Evolutionary conservation across 495 filamentous ascomycete genomes (phyloP), one percentile per base, ranked within the genome.

Genomic region (Polyplosphaeria fusca): DNA sequence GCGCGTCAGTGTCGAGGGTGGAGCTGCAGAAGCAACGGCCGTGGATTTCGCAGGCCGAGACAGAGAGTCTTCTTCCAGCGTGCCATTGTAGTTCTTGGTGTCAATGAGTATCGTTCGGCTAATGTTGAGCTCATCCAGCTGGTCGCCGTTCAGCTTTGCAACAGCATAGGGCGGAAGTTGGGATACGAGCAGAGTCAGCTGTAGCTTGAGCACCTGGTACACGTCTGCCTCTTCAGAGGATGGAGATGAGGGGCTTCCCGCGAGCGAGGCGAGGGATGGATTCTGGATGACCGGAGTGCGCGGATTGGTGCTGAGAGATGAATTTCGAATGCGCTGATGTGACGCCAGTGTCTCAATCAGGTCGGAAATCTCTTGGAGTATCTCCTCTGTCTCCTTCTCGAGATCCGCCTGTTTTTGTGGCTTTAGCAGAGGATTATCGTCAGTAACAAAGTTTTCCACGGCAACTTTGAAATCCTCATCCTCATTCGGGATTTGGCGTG

Each of bases 11-110:
- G 49, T 43, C 46, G 46, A 54, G 25, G 32, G 57, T 25, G 56
- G 63, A 3, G 55, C 63, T 1, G 66, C 61, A 7, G 65, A 67
- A 11, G 43, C 48, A 40, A 66, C 44, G 11, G 64, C 63, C 9
- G 58, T 42, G 22, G 64, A 28, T 46, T 72, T 73, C 5, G 66
- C 71, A 16, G 64, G 22, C 12, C 66, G 52, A 1, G 70, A 58
- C 0, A 74, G 71, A 56, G 92, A 88, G 61, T 95, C 90, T 67
- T 91, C 88, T 65, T 95, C 90, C 85, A 95, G 87, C 13, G 85
- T 83, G 3, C 91, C 91, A 47, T 77, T 79, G 59, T 87, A 87
- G 65, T 87, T 82, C 37, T 82, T 84, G 22, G 75, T 82, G 28
- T 86, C 82, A 44, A 92, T 64, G 53, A 88, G 71, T 25, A 95